Conservation (phyloP, 208 protist species). For the Paratrypanosoma confusum region DNA sequence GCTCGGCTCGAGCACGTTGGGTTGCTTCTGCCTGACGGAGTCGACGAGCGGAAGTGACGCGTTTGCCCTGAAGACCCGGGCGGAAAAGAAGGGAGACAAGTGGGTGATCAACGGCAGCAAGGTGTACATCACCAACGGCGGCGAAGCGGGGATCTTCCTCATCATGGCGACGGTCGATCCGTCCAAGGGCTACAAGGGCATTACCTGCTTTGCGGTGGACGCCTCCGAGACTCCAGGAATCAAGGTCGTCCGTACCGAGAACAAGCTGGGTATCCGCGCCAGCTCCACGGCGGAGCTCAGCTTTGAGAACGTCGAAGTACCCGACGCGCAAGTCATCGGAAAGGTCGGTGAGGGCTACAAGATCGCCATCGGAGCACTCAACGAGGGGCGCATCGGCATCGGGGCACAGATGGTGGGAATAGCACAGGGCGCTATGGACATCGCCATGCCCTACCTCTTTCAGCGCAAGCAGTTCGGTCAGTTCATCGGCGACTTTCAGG, state of each 20-base stretch:
- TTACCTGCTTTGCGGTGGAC: slow-evolving; percentile 95
- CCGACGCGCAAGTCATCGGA: slow-evolving; percentile 62
- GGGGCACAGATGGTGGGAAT: slow-evolving; percentile 91
- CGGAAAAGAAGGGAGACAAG: slow-evolving; percentile 63
- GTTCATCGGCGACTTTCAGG: slow-evolving; percentile 89
- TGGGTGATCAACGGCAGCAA: slow-evolving; percentile 92
- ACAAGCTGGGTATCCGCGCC: slow-evolving; percentile 92
- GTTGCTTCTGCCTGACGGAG: slow-evolving; percentile 89
- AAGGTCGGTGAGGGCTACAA: slow-evolving; percentile 91
- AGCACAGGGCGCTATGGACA: slow-evolving; percentile 70
- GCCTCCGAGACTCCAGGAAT: slow-evolving; percentile 67
- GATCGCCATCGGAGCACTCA: slow-evolving; percentile 89
- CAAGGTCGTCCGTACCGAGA: slow-evolving; percentile 87
- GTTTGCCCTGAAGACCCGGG: slow-evolving; percentile 84
- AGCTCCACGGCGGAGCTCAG: slow-evolving; percentile 92
- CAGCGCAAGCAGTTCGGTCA: slow-evolving; percentile 91
- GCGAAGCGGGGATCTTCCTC: slow-evolving; percentile 85
- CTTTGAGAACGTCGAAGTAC: slow-evolving; percentile 84
- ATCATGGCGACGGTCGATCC: slow-evolving; percentile 90
- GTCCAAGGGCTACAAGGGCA: slow-evolving; percentile 83
- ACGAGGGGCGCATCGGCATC: slow-evolving; percentile 94
- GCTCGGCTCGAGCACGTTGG: slow-evolving; percentile 71
- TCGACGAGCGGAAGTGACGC: slow-evolving; percentile 79
- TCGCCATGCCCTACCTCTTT: slow-evolving; percentile 71
- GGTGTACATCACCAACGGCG: slow-evolving; percentile 90